Conservation (phyloP, 208 protist genomes). For the Acanthamoeba triangularis region DNA sequence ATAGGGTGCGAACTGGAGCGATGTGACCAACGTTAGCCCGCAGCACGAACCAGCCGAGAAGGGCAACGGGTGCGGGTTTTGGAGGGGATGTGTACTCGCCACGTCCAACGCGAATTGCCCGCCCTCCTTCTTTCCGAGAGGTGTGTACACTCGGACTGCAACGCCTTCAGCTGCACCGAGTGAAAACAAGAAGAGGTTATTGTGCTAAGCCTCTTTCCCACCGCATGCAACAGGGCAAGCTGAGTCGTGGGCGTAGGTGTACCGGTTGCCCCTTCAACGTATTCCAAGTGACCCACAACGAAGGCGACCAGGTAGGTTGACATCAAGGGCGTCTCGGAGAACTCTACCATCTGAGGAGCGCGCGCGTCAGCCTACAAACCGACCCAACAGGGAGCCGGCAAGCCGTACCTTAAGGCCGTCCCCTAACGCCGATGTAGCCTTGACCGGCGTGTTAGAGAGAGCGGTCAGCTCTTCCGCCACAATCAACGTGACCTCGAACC, state of each 20-base stretch:
- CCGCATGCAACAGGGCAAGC: too few relatives aligned
- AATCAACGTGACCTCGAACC: conserved; percentile 95
- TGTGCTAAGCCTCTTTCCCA: not conserved
- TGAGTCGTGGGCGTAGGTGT: not conserved
- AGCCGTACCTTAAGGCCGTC: conserved; percentile 29
- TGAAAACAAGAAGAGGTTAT: not conserved
- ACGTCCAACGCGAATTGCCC: conserved; percentile 95
- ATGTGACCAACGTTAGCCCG: not conserved
- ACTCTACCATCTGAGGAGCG: conserved; percentile 29
- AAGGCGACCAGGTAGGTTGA: conserved; percentile 96
- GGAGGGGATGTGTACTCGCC: conserved; percentile 64
- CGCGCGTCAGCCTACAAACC: not conserved
- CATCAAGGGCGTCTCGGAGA: conserved; percentile 91
- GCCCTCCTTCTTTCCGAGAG: conserved; percentile 85
- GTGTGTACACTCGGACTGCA: conserved; percentile 88
- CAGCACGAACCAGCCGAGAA: not conserved
- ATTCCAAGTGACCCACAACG: conserved; percentile 95
- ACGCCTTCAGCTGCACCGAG: conserved; percentile 78
- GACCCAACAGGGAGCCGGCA: conserved; percentile 69
- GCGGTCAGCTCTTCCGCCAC: conserved; percentile 90
- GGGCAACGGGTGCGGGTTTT: too few relatives aligned
- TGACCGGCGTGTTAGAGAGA: conserved; percentile 95
- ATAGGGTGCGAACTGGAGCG: conserved; percentile 19
- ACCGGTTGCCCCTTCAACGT: conserved; percentile 88
- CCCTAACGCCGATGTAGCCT: not conserved